Evolutionary conservation across 2,329 filamentous ascomycete species (phyloP).

Genomic region (Aaosphaeria arxii): DNA sequence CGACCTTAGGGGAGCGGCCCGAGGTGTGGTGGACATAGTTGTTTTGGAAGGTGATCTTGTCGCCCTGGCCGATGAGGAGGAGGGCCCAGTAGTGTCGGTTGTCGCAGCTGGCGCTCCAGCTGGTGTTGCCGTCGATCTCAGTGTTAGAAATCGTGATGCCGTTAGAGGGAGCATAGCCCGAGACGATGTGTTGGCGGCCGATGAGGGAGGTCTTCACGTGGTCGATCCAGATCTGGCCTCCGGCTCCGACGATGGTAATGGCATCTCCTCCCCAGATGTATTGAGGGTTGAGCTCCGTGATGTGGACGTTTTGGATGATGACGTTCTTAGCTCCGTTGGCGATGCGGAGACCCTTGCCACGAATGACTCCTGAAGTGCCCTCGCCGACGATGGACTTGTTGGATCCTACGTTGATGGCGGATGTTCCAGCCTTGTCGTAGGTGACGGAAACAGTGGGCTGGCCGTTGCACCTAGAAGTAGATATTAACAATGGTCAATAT

Average conservation of each 20-base stretch:
- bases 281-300: slow-evolving; percentile 37
- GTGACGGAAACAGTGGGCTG: slow-evolving; percentile 14
- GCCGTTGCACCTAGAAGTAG: slow-evolving; percentile 2
- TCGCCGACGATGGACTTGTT: slow-evolving; percentile 43
- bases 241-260: slow-evolving; percentile 29
- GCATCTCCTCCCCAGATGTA: slow-evolving; percentile 41
- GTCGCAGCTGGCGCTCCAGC: slow-evolving; percentile 18
- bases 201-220: slow-evolving; percentile 17
- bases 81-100: slow-evolving; percentile 21
- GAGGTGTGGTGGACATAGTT: slow-evolving; percentile 25
- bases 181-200: slow-evolving; percentile 16
- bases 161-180: slow-evolving; percentile 11
- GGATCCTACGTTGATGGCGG: slow-evolving; percentile 30
- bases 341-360: slow-evolving; percentile 41
- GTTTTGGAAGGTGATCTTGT: slow-evolving; percentile 16
- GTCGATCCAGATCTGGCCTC: slow-evolving; percentile 34
- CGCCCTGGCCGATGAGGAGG: slow-evolving; percentile 11
- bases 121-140: slow-evolving; percentile 18
- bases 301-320: slow-evolving; percentile 40
- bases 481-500: too few relatives aligned
- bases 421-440: slow-evolving; percentile 30
- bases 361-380: slow-evolving; percentile 38
- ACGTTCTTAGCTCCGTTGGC: slow-evolving; percentile 31
- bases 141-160: slow-evolving; percentile 19
- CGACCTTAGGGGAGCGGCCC: slow-evolving; percentile 16